Conservation (phyloP, 148 eudicot genomes). For the Chenopodium album region DNA sequence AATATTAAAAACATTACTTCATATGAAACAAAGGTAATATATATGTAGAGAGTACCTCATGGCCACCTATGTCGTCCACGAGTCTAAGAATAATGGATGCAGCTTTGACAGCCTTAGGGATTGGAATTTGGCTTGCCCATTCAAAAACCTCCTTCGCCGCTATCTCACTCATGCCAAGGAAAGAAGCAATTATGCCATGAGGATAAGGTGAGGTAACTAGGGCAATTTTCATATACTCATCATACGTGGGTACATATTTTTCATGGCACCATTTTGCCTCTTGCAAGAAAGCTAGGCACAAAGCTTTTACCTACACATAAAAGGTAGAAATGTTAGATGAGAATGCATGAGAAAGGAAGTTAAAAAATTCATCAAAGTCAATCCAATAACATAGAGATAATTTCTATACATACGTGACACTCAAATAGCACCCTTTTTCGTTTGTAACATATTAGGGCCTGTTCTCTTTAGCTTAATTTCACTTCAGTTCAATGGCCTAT, state of each 20-base stretch:
- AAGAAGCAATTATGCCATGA: constrained; percentile 22
- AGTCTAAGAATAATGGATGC: constrained; percentile 29
- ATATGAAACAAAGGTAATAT: no score
- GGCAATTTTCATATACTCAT: constrained; percentile 42
- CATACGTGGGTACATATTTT: constrained; percentile 34
- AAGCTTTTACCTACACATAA: constrained; percentile 24
- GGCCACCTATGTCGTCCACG: constrained; percentile 40
- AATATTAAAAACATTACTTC: no score
- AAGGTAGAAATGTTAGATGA: no score
- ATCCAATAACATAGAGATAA: no score
- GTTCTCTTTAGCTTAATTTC: no score
- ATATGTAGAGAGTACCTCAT: constrained; percentile 27
- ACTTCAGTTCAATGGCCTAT: no score
- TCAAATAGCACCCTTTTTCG: no score
- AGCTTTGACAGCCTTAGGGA: constrained; percentile 33
- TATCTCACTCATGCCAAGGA: constrained; percentile 37
- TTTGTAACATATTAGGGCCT: no score
- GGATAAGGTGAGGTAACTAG: constrained; percentile 20
- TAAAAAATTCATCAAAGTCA: no score
- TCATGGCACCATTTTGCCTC: constrained; percentile 44
- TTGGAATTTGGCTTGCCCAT: constrained; percentile 35
- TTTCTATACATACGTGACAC: no score
- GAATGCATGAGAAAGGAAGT: no score
- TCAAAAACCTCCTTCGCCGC: constrained; percentile 36
- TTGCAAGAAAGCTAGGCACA: constrained; percentile 29